Evolutionary conservation across 306 rosid species (phyloP).

Genomic region (Prinsepia uniflora): DNA sequence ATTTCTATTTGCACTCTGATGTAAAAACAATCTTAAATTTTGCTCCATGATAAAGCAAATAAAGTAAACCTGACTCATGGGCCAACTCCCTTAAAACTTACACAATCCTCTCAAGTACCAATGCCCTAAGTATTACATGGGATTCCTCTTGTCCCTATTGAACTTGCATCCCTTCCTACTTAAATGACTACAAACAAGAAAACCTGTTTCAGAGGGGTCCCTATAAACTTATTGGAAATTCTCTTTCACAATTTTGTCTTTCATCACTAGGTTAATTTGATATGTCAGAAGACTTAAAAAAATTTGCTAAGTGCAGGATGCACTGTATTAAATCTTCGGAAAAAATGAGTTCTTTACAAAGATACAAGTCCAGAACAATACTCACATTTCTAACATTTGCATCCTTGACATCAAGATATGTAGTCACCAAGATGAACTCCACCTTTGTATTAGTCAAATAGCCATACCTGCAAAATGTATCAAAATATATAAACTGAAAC

Average conservation of each 20-base stretch:
- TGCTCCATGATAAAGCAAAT: background rate
- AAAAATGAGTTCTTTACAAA: background rate
- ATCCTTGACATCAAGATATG: conserved; percentile 82
- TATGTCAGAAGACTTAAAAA: background rate
- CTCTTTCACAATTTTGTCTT: background rate
- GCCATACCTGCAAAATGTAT: conserved; percentile 60
- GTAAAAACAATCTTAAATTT: background rate
- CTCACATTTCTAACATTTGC: conserved; percentile 91
- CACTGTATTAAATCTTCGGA: background rate
- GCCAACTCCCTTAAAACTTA: background rate
- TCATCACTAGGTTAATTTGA: too few species aligned
- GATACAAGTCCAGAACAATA: background rate
- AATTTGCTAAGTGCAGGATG: background rate
- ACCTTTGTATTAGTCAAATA: conserved; percentile 95
- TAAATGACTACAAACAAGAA: too few species aligned
- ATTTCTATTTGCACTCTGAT: background rate
- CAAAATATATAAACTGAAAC: background rate
- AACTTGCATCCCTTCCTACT: conserved; percentile 1
- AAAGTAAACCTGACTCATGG: background rate
- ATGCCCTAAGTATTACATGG: background rate
- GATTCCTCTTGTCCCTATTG: background rate
- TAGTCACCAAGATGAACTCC: conserved; percentile 87
- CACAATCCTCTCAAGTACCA: background rate
- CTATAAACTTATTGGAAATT: background rate
- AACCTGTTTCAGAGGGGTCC: background rate